Evolutionary conservation across 2,329 filamentous ascomycete species (phyloP).

Genomic region (Corinectria fuckeliana): DNA sequence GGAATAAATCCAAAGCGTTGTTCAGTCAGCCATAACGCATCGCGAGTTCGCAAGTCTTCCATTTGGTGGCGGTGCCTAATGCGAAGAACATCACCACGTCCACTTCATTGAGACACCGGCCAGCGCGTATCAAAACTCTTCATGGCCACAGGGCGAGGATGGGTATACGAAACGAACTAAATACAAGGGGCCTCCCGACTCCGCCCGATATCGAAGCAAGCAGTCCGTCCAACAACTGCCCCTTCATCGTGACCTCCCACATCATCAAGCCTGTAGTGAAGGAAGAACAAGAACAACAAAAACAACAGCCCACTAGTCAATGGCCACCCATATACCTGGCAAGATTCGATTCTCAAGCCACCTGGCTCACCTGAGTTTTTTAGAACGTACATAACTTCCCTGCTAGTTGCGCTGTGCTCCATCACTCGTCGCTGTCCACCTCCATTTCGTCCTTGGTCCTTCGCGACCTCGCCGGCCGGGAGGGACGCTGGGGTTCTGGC

Average conservation of each 20-base stretch:
- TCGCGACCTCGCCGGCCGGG: constrained; percentile 37
- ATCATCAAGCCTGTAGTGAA: constrained; percentile 27
- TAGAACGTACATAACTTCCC: constrained; percentile 2
- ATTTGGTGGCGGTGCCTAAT: not conserved
- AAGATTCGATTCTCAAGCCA: constrained; percentile 23
- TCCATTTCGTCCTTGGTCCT: constrained; percentile 44
- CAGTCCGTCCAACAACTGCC: constrained; percentile 11
- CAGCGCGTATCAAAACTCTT: constrained; percentile 7
- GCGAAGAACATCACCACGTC: not conserved
- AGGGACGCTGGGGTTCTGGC: constrained; percentile 29
- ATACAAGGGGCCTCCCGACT: constrained; percentile 34
- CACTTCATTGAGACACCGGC: not conserved
- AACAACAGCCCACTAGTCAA: constrained; percentile 12
- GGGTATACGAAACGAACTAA: constrained; percentile 35
- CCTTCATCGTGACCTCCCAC: constrained; percentile 15
- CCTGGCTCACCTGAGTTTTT: constrained; percentile 1
- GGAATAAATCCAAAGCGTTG: constrained; percentile 26
- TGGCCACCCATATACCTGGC: constrained; percentile 11
- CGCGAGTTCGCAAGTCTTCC: no score
- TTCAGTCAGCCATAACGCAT: constrained; percentile 5
- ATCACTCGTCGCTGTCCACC: constrained; percentile 42
- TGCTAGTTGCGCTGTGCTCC: not conserved
- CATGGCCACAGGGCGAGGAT: constrained; percentile 19
- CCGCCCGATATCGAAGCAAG: constrained; percentile 26
- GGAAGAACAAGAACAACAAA: constrained; percentile 12